phyloP scores from a whole-genome alignment of 78 protist species.

The slime mould (Dictyostelium discoideum) region dicty_2.7 NC_007089.4:49001-49500 shows the following conservation, averaged over 20 bases:
- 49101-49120: neutral
- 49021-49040: neutral
- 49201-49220: too few species aligned
- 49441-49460: constrained; percentile 42
- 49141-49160: neutral
- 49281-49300: too few species aligned
- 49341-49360: too few species aligned
- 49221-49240: too few species aligned
- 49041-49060: neutral
- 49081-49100: neutral
- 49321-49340: too few species aligned
- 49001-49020: neutral
- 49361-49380: neutral
- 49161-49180: too few species aligned
- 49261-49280: too few species aligned
- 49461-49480: constrained; percentile 45
- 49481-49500: constrained; percentile 51
- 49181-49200: too few species aligned
- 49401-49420: constrained; percentile 43
- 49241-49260: too few species aligned
- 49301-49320: too few species aligned
- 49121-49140: neutral
- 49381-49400: neutral
- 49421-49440: constrained; percentile 50
- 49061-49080: neutral